Evolutionary conservation across 129 eudicot species (phyloP), one percentile per base, ranked within the genome.

Genomic region (Erigeron canadensis): DNA sequence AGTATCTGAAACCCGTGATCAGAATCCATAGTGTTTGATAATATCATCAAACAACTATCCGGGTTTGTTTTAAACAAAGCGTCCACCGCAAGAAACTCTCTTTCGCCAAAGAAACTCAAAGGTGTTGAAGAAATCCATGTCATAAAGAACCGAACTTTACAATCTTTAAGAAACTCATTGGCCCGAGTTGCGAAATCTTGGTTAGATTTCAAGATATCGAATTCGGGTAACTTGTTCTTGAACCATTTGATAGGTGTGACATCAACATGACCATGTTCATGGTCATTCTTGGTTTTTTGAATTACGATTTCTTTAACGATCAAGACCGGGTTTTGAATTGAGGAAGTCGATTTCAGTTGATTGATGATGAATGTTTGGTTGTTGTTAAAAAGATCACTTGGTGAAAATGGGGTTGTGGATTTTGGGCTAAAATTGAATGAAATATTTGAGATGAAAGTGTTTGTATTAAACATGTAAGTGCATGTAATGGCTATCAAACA

Each of bases 61-160:
- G 96, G 98, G 42, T 93, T 82, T 2, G 95, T n/a, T 0, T 87
- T 44, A 65, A 93, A 87, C n/a, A 93, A 70, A 43, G 82, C 81
- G 19, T 93, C 96, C n/a, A 93, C 43, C 0, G 88, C 83, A 11
- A 85, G 67, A 71, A 89, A 47, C 79, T 93, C 95, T 44, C 98
- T 74, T 3, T 56, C 70, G 0, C 90, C 87, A 47, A 89, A 89
- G 1, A 73, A 55, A 2, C 72, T 79, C 1, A 75, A 74, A 0
- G 91, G 82, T 0, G 7, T 2, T 7, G 95, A 81, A 5, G 92
- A 76, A 2, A 93, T 84, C 98, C 98, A 93, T 22, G 92, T 93
- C 89, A 89, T 87, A 71, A 93, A 93, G 63, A 89, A 78, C 34
- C 67, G 77, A 17, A 79, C 51, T 44, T 73, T n/a, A 73, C 98